A percentile compares a stretch with the other conserved stretches of the same genome.
phyloP scores from a whole-genome alignment of 176 grass and related monocot species.

The Bothriochloa decipiens region DNA sequence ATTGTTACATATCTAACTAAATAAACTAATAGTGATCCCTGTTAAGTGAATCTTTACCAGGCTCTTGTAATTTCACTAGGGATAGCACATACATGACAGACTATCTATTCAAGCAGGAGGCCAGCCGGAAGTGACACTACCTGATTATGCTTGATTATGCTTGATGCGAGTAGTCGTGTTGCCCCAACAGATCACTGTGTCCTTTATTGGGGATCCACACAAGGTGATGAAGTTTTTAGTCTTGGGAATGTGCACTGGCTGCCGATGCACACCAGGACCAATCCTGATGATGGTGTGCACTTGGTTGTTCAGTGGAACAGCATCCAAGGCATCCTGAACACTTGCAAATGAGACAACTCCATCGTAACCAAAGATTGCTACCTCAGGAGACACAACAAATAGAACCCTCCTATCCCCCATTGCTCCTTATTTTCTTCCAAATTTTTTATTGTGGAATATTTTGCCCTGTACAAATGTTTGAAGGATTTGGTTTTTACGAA shows the following conservation, averaged over 20 bases:
- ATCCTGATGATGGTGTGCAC: conserved; percentile 50
- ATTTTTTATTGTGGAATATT: not conserved
- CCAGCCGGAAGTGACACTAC: conserved; percentile 7
- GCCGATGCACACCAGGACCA: conserved; percentile 48
- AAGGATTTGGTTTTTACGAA: not conserved
- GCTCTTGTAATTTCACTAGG: not conserved
- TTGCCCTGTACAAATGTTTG: not conserved
- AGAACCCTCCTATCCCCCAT: conserved; percentile 6
- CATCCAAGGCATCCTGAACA: conserved; percentile 58
- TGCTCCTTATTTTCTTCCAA: conserved; percentile 15
- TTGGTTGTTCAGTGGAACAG: conserved; percentile 53
- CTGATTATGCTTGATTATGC: conserved; percentile 64
- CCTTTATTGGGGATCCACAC: conserved; percentile 34
- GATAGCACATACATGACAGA: conserved; percentile 8
- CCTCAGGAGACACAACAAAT: not conserved
- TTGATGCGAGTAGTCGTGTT: conserved; percentile 51
- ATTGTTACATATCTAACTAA: not conserved
- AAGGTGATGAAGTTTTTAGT: conserved; percentile 72
- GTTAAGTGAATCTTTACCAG: not conserved
- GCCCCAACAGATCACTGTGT: conserved; percentile 58
- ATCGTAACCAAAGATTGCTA: not conserved
- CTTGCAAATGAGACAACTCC: conserved; percentile 14
- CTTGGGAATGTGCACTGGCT: conserved; percentile 56
- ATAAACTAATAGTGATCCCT: not conserved
- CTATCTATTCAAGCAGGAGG: conserved; percentile 18